Conservation (phyloP, 345 rosid species). For the rapeseed (Brassica napus) region DNA sequence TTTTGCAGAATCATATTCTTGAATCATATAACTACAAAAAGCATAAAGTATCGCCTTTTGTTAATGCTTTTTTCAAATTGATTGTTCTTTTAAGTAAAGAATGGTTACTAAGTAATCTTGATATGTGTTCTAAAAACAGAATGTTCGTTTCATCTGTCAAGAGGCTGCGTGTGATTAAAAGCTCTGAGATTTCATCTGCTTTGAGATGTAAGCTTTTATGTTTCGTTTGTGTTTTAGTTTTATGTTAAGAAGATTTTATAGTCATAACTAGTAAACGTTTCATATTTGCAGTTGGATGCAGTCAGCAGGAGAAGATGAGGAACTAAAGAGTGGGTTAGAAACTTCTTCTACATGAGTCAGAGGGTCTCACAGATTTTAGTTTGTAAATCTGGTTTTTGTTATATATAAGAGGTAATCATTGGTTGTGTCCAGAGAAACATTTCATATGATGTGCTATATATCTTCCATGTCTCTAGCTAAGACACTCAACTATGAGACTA, state of each 20-base stretch:
- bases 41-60: not conserved
- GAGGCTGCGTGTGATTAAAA: slow-evolving; percentile 92
- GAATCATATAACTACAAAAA: slow-evolving; percentile 31
- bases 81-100: not conserved
- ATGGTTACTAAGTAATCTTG: slow-evolving; percentile 23
- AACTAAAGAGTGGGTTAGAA: slow-evolving; percentile 13
- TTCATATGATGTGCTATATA: slow-evolving; percentile 9
- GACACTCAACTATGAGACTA: slow-evolving; percentile 19
- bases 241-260: slow-evolving; percentile 19
- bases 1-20: slow-evolving; percentile 35
- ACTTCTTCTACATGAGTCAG: slow-evolving; percentile 6
- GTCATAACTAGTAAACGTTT: not conserved
- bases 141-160: slow-evolving; percentile 93
- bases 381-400: slow-evolving; percentile 35
- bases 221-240: not conserved
- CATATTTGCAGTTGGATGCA: slow-evolving; percentile 35
- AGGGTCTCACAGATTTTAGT: slow-evolving; percentile 9
- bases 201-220: slow-evolving; percentile 35
- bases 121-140: slow-evolving; percentile 44
- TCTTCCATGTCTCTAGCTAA: not conserved
- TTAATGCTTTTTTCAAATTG: slow-evolving; percentile 7
- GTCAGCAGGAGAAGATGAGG: slow-evolving; percentile 38
- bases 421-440: slow-evolving; percentile 23
- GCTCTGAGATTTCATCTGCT: slow-evolving; percentile 62
- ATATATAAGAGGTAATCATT: slow-evolving; percentile 20